A percentile compares a stretch with the other conserved stretches of the same genome.
Evolutionary conservation across 176 grass and related monocot species (phyloP).

Genomic region (Avena insularis): DNA sequence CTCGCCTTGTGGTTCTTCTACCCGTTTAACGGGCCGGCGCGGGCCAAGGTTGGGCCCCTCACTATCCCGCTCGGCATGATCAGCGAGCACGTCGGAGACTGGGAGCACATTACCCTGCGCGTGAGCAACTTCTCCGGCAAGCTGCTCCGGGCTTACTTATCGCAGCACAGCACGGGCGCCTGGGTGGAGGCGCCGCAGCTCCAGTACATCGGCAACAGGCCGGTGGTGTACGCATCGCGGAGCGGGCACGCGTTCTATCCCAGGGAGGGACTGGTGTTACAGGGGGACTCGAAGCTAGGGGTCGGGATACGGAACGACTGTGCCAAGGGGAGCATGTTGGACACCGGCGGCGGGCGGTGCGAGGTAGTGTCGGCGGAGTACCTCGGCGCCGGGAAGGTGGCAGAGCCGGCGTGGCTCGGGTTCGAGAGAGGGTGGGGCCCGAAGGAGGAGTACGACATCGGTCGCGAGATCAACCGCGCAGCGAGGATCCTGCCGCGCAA

Average conservation of each 20-base stretch:
- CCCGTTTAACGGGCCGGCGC: constrained; percentile 83
- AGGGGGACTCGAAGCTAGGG: constrained; percentile 62
- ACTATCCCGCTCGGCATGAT: constrained; percentile 67
- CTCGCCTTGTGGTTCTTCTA: constrained; percentile 79
- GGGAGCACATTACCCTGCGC: constrained; percentile 90
- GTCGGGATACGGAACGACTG: constrained; percentile 89
- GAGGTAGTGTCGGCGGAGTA: constrained; percentile 79
- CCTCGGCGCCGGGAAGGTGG: constrained; percentile 36
- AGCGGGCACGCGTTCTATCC: constrained; percentile 82
- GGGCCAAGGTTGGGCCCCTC: constrained; percentile 61
- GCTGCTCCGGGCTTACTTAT: constrained; percentile 63
- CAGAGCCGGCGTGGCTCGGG: constrained; percentile 72
- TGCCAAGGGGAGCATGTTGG: constrained; percentile 61
- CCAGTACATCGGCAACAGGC: constrained; percentile 56
- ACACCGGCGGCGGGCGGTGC: constrained; percentile 48
- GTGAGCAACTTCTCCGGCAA: constrained; percentile 85
- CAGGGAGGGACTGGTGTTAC: constrained; percentile 61
- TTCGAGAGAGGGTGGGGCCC: constrained; percentile 83
- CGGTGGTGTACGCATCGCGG: constrained; percentile 67
- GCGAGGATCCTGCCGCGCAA: constrained; percentile 59
- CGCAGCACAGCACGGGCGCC: constrained; percentile 63
- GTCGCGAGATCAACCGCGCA: constrained; percentile 63
- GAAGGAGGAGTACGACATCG: constrained; percentile 73
- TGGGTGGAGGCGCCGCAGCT: constrained; percentile 80
- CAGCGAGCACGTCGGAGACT: constrained; percentile 89